phyloP scores from a whole-genome alignment of 176 grass and related monocot genomes.

The Triticum timopheevii region DNA sequence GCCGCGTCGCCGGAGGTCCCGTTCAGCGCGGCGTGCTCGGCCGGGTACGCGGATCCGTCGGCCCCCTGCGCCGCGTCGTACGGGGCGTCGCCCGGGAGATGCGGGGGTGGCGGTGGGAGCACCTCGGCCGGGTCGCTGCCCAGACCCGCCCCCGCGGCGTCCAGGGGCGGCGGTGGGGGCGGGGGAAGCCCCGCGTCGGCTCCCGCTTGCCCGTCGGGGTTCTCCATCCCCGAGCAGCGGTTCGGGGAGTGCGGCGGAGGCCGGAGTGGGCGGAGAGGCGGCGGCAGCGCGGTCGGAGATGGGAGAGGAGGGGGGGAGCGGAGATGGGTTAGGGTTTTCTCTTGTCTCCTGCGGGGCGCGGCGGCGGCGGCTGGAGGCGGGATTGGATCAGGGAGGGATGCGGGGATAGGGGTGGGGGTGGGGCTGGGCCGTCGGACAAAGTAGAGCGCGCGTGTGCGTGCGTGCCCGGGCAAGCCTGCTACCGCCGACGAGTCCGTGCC shows the following conservation, averaged over 20 bases:
- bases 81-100: neutral
- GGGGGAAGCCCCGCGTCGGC: neutral
- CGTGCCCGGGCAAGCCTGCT: neutral
- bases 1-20: slow-evolving; percentile 42
- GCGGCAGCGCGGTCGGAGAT: neutral
- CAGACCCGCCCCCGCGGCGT: neutral
- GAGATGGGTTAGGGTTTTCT: neutral
- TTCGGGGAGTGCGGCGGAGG: too few species aligned
- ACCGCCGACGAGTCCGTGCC: neutral
- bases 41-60: slow-evolving; percentile 29
- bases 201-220: neutral
- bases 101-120: neutral
- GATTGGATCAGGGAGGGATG: slow-evolving; percentile 38
- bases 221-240: neutral
- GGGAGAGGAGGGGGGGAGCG: neutral
- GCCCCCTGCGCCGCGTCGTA: slow-evolving; percentile 21
- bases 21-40: slow-evolving; percentile 55
- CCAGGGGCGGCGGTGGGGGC: neutral
- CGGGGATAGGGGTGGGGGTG: neutral
- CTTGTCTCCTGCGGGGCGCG: neutral
- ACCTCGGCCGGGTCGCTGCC: too few species aligned
- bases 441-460: neutral
- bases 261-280: neutral
- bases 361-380: slow-evolving; percentile 27
- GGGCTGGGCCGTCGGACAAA: neutral